phyloP scores from a whole-genome alignment of 441 rosid genomes.

The Lepidium campestre region DNA sequence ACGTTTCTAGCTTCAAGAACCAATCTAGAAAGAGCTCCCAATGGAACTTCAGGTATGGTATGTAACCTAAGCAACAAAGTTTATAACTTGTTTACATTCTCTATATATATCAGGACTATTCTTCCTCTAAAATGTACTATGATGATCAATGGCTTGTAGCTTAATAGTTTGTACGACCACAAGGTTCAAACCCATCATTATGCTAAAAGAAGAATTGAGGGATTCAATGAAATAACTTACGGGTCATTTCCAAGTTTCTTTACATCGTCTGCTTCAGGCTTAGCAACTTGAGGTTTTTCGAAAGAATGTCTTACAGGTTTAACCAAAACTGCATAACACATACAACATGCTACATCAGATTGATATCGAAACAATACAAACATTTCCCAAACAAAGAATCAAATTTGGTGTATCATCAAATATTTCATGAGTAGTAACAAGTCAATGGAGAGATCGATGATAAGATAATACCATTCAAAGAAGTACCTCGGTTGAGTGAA shows the following conservation, averaged over 20 bases:
- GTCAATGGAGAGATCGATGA: conserved; percentile 11
- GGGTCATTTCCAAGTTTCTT: conserved; percentile 7
- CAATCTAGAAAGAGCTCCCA: conserved; percentile 19
- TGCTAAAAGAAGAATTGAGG: not conserved
- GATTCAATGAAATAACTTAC: conserved; percentile 5
- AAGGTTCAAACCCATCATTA: no score
- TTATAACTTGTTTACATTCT: not conserved
- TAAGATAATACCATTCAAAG: conserved; percentile 15
- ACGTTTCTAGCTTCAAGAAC: conserved; percentile 29
- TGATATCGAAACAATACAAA: not conserved
- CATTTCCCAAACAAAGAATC: no score
- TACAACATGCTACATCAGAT: not conserved
- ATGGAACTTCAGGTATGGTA: conserved; percentile 13
- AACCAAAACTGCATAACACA: conserved; percentile 4
- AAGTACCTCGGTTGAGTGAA: conserved; percentile 23
- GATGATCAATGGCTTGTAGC: no score
- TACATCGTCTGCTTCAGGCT: conserved; percentile 9
- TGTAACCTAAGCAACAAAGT: conserved; percentile 15
- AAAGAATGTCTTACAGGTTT: conserved; percentile 13
- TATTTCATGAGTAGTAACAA: no score
- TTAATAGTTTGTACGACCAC: no score
- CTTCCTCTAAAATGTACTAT: not conserved
- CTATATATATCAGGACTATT: not conserved
- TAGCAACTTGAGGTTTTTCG: conserved; percentile 13
- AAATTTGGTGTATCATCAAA: no score